Percentiles rank a stretch among this genome's conserved stretches.
These are phyloP conservation scores for Silene coronaria DNA, from an alignment of 179 eudicot genomes.

Conservation along the genomic window DNA sequence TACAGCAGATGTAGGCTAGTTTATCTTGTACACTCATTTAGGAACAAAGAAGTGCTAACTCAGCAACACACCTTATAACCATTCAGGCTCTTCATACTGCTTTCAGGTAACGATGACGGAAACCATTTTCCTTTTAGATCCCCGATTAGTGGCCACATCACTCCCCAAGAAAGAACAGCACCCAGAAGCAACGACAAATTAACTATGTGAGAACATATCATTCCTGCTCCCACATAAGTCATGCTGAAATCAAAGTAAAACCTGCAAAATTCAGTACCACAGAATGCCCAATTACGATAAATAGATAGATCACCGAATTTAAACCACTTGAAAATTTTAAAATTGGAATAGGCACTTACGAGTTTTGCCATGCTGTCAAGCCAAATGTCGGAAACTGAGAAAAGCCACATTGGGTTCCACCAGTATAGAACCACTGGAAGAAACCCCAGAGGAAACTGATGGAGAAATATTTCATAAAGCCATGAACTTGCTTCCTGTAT, in stretches of 20 bases:
- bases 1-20: too few relatives aligned
- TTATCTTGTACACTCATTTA: too few relatives aligned
- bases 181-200: slow-evolving; percentile 82
- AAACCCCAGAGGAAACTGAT: slow-evolving; percentile 76
- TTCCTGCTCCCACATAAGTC: slow-evolving; percentile 96
- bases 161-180: slow-evolving; percentile 79
- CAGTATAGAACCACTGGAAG: slow-evolving; percentile 87
- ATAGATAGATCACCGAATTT: neutral
- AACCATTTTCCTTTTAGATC: slow-evolving; percentile 69
- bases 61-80: slow-evolving; percentile 65
- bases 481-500: slow-evolving; percentile 83
- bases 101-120: slow-evolving; percentile 44
- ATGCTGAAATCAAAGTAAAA: slow-evolving; percentile 89
- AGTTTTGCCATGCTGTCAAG: slow-evolving; percentile 60
- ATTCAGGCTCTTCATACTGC: slow-evolving; percentile 84
- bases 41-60: neutral
- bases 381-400: slow-evolving; percentile 81
- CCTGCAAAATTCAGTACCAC: slow-evolving; percentile 45
- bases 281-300: neutral
- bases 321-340: neutral
- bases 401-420: slow-evolving; percentile 70
- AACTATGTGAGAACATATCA: slow-evolving; percentile 90
- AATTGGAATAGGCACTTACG: slow-evolving; percentile 39
- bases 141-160: slow-evolving; percentile 87
- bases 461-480: slow-evolving; percentile 65